Evolutionary conservation across 768 basidiomycete genomes (phyloP).

Genomic region (Kockovaella imperatae): DNA sequence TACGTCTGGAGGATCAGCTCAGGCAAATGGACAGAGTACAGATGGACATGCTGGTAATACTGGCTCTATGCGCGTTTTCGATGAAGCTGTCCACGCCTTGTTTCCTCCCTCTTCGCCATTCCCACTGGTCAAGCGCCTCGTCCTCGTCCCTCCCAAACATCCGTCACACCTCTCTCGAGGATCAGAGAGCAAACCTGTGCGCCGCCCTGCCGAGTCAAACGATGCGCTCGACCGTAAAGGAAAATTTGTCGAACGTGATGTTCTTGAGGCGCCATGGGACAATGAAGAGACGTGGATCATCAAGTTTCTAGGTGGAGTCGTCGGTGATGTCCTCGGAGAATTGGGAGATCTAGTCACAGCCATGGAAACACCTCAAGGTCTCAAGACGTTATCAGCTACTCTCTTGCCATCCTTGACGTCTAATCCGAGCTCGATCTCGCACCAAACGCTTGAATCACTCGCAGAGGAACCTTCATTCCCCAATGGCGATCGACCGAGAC

Average conservation of each 20-base stretch:
- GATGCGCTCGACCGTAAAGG: neutral
- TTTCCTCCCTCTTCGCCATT: conserved; percentile 62
- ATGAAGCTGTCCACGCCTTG: conserved; percentile 56
- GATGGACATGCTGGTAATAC: conserved; percentile 50
- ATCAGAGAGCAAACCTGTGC: conserved; percentile 47
- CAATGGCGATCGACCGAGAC: conserved; percentile 9
- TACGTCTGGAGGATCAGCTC: conserved; percentile 15
- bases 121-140: conserved; percentile 57
- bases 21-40: conserved; percentile 14
- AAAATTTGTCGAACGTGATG: conserved; percentile 51
- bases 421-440: too few species aligned
- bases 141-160: conserved; percentile 21
- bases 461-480: too few species aligned
- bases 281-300: conserved; percentile 83
- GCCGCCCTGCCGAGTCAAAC: conserved; percentile 18
- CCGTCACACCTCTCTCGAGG: conserved; percentile 12
- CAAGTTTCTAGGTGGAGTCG: conserved; percentile 78
- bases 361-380: conserved; percentile 73
- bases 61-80: too few species aligned
- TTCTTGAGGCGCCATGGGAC: conserved; percentile 52
- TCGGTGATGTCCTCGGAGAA: conserved; percentile 75
- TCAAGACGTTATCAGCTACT: conserved; percentile 60
- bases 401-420: conserved; percentile 42
- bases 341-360: conserved; percentile 75
- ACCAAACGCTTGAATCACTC: too few species aligned